Evolutionary conservation across 176 grass and related monocot species (phyloP).

Genomic region (Eremochloa ophiuroides): DNA sequence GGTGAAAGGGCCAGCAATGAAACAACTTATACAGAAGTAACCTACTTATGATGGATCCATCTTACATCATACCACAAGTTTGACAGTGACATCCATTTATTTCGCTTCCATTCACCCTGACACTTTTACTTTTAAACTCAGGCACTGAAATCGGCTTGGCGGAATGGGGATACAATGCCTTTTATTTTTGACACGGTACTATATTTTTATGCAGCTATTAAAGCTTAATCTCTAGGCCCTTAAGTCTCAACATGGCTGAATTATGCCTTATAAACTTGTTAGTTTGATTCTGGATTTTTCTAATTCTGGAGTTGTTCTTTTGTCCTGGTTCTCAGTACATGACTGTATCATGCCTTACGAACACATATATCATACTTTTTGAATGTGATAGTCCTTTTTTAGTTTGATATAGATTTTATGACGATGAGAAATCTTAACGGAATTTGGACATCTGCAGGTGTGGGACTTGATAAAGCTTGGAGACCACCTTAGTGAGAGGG

Average conservation of each 20-base stretch:
- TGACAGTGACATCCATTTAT: neutral
- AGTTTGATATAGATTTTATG: neutral
- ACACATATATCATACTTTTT: neutral
- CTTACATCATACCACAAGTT: slow-evolving; percentile 4
- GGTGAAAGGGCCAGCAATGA: slow-evolving; percentile 75
- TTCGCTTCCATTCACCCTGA: neutral
- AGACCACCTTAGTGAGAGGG: slow-evolving; percentile 71
- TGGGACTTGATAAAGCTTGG: slow-evolving; percentile 97
- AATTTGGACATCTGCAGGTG: slow-evolving; percentile 40
- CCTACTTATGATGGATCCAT: slow-evolving; percentile 1
- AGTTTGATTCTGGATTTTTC: neutral
- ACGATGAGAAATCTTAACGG: neutral
- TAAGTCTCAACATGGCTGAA: neutral
- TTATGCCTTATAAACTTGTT: neutral
- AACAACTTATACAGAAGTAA: slow-evolving; percentile 80
- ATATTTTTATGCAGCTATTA: slow-evolving; percentile 12
- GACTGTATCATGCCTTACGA: neutral
- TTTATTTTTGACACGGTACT: slow-evolving; percentile 97
- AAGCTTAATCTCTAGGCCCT: neutral
- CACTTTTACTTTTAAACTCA: slow-evolving; percentile 28
- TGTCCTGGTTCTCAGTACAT: neutral
- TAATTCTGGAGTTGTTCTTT: neutral
- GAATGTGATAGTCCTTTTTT: neutral
- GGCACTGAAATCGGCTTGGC: slow-evolving; percentile 83
- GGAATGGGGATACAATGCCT: slow-evolving; percentile 75